Base-by-base conservation (phyloP, 164 flowering plant genomes). In the Annona squamosa region DNA sequence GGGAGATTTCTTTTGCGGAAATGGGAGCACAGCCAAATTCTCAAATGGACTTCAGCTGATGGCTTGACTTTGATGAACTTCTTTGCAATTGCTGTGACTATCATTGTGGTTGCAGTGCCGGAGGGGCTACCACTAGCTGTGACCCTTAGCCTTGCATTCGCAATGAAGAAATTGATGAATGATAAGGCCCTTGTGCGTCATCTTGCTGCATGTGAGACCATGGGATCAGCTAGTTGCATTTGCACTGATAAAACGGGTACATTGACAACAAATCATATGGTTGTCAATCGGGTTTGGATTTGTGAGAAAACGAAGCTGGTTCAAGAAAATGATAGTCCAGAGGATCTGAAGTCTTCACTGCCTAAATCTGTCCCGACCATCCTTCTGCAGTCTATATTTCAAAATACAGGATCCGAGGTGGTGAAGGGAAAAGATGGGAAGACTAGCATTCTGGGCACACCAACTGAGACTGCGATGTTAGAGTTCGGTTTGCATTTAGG, bases 401-500 rank as follows among this genome's bases (percentile, higher is more conserved):
- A 71, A 45, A 83, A 82, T 74, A 86, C 89, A 46, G 75, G 79
- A 59, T 74, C 88, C 48, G 97, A 90, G 77, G 90, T 88, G 65
- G 87, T 84, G 44, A 85, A 82, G 71, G 82, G 81, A 68, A 82
- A 83, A 79, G 83, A 85, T 71, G 93, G 93, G 42, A 86, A 83
- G 65, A 81, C 18, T 26, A 67, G 77, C 12, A 76, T 92, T 65
- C 73, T 86, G 46, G 97, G 95, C 41, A 76, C 90, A 5, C 95
- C 97, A 46, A 92, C 97, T 70, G 97, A 92, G 74, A 70, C 89
- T 12, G 97, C 97, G 46, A 42, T 92, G 3, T 67, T 92, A 67
- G 92, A 88, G 73, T 87, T 88, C 75, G 97, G 93, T 47, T 80
- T 90, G 76, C 83, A 68, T 57, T 65, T 90, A 74, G 89, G 90